Percentiles rank a stretch among this genome's conserved stretches.
Evolutionary conservation across 2,329 filamentous ascomycete genomes (phyloP).

Genomic region (Trichoderma hamatum): DNA sequence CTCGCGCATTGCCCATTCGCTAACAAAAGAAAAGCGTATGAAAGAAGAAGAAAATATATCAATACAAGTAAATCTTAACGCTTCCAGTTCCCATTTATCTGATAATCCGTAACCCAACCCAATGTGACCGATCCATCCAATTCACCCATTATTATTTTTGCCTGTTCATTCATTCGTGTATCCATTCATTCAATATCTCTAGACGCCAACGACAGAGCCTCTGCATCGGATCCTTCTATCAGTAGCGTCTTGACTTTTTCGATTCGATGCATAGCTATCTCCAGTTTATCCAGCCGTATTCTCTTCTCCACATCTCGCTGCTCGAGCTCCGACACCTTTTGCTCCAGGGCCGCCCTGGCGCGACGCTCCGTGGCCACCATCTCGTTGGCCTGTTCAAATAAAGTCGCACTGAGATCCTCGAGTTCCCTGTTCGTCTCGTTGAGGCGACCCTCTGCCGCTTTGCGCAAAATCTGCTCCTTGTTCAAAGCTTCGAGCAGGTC

Average conservation of each 20-base stretch:
- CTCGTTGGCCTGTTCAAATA: conserved; percentile 84
- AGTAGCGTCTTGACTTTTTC: conserved; percentile 69
- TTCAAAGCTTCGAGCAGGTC: conserved; percentile 66
- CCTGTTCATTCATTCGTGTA: background rate
- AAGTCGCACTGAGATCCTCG: conserved; percentile 73
- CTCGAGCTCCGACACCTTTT: conserved; percentile 69
- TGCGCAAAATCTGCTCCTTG: conserved; percentile 67
- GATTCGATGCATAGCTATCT: conserved; percentile 71
- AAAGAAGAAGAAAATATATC: background rate
- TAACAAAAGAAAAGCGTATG: background rate
- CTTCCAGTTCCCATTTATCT: background rate
- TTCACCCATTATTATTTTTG: background rate
- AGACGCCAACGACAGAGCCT: conserved; percentile 11
- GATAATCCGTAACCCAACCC: conserved; percentile 1
- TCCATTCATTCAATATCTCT: conserved; percentile 9
- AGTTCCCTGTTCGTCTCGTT: conserved; percentile 71
- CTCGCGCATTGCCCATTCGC: background rate
- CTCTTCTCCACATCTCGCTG: conserved; percentile 70
- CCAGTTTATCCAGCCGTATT: conserved; percentile 68
- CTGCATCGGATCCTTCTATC: conserved; percentile 36
- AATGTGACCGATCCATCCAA: background rate
- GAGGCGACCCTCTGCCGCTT: conserved; percentile 69
- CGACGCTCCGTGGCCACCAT: conserved; percentile 80
- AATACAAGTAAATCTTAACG: background rate
- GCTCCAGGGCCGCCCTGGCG: conserved; percentile 71